A percentile compares a stretch with the other conserved stretches of the same genome.
Evolutionary conservation across 179 eudicot genomes (phyloP).

Genomic region (Sideroxylon spinosum): DNA sequence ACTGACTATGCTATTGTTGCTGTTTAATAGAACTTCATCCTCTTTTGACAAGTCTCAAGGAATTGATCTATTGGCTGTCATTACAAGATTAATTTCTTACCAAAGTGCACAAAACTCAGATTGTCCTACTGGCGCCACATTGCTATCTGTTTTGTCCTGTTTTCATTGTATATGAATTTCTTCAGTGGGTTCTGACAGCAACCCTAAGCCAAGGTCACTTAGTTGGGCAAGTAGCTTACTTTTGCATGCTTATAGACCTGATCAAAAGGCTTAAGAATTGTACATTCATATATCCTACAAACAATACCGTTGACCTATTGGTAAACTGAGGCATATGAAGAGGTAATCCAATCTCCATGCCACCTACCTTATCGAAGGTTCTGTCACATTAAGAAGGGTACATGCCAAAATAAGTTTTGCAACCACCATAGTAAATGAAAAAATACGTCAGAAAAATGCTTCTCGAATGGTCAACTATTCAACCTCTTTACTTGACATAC

Average conservation of each 20-base stretch:
- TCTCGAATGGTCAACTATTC: no score
- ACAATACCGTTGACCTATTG: neutral
- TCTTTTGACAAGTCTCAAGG: no score
- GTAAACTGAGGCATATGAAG: neutral
- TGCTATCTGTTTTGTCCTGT: neutral
- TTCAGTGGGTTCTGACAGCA: neutral
- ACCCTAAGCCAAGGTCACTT: conserved; percentile 12
- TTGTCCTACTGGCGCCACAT: neutral
- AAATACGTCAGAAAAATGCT: no score
- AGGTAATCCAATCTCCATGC: neutral
- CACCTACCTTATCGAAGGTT: no score
- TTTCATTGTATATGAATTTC: neutral
- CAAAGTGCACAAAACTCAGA: neutral
- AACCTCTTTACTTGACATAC: no score
- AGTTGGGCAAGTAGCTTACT: neutral
- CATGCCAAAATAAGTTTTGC: no score
- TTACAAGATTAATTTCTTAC: neutral
- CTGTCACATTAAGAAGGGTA: no score
- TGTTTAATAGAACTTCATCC: no score
- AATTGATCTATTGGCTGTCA: no score
- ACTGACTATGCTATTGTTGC: no score
- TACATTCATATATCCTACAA: neutral
- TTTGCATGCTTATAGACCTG: no score
- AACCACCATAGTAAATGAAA: no score
- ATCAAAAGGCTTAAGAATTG: neutral